A percentile compares a stretch with the other conserved stretches of the same genome.
These are phyloP conservation scores for Iris macrosiphon DNA, from an alignment of 106 monocot genomes.

Conservation along the genomic window DNA sequence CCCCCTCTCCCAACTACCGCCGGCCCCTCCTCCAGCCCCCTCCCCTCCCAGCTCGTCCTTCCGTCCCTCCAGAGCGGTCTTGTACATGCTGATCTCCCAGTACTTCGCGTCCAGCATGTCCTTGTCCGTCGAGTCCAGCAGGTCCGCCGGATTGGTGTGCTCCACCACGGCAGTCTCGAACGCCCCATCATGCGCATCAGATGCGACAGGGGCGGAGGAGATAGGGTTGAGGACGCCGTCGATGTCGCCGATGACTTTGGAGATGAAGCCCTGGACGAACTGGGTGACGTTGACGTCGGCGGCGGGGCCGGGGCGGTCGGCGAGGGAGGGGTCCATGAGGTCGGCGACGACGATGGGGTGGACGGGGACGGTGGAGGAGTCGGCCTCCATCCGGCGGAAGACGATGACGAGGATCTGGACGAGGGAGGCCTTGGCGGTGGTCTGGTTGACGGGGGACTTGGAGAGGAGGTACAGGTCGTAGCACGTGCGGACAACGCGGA, in stretches of 20 bases:
- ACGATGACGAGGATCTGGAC: constrained; percentile 99
- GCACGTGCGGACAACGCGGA: constrained; percentile 70
- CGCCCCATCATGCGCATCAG: constrained; percentile 54
- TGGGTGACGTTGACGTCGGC: constrained; percentile 47
- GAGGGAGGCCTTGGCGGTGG: constrained; percentile 92
- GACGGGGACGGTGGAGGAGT: constrained; percentile 81
- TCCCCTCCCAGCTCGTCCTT: constrained; percentile 88
- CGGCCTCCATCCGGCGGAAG: constrained; percentile 98
- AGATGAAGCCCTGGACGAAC: constrained; percentile 93
- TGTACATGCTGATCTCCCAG: constrained; percentile 99
- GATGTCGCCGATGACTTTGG: constrained; percentile 78
- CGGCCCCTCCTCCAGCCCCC: too few species aligned
- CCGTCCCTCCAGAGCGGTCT: constrained; percentile 88
- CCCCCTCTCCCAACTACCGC: constrained; percentile 40
- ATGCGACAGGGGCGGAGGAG: not conserved
- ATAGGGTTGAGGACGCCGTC: constrained; percentile 72
- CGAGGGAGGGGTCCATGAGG: constrained; percentile 57
- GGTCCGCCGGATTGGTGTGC: constrained; percentile 71
- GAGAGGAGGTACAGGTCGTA: constrained; percentile 79
- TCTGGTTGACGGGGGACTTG: constrained; percentile 73
- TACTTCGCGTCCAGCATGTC: constrained; percentile 99
- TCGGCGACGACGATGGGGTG: constrained; percentile 97
- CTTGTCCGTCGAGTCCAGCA: constrained; percentile 97
- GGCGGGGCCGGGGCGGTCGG: not conserved
- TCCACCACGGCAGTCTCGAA: constrained; percentile 79